Evolutionary conservation across 31 red algal species (phyloP), one percentile per base, ranked within the genome.

Genomic region (Odonthalia washingtoniensis): DNA sequence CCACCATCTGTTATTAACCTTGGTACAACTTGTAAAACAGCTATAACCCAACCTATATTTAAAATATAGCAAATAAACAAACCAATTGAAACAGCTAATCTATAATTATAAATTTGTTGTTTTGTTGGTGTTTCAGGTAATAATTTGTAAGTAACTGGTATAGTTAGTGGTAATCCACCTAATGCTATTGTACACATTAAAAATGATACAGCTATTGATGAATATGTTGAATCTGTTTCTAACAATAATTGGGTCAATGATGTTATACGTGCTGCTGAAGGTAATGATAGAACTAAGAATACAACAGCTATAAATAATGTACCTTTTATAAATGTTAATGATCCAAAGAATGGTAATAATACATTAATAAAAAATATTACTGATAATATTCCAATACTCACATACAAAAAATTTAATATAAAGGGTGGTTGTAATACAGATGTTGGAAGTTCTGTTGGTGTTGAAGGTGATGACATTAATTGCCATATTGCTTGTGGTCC

Each of bases 401-500:
- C 77, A 65, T 88, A 88, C 9, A 80, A 26, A 27, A 80, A 31
- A 44, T 57, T 18, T 6, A 70, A 26, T 6, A 70, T 12, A 28
- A 70, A 18, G n/a, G 66, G 66, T 4, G 65, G 42, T 1, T 63
- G 36, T 33, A 61, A 84, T 24, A 82, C 37, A 41, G 12, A 37
- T 46, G 68, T 39, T 1, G 83, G 75, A 6, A 52, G 75, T 6
- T 78, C 46, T 16, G 75, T 61, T 38, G 60, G 78, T 26, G 78
- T 65, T 1, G 78, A 37, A 40, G 66, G 34, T 3, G 83, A 27
- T 9, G 67, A 46, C 5, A 79, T 32, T 2, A 88, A 40, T 32
- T 88, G 85, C 85, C 85, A 88, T 24, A 88, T 40, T 6, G 91
- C 92, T 46, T 97, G 95, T 36, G 95, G 95, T n/a, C 87, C 95